Evolutionary conservation across 768 basidiomycete species (phyloP).

Genomic region (Udeniomyces megalosporus): DNA sequence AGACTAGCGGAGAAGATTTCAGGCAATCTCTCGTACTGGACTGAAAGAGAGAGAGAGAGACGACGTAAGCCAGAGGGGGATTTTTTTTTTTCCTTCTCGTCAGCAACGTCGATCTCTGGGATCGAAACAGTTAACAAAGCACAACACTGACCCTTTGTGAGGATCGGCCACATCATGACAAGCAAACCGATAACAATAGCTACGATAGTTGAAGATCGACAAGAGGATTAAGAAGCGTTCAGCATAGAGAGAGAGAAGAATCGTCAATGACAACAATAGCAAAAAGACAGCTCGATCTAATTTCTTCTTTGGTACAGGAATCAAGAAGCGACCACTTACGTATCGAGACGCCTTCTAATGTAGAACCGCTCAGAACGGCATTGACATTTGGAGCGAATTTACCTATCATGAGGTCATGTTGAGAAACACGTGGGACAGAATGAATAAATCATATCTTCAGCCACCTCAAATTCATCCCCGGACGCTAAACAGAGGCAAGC

Average conservation of each 20-base stretch:
- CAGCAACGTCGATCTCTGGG: too few relatives aligned
- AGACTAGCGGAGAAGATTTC: constrained; percentile 37
- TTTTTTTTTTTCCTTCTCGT: too few relatives aligned
- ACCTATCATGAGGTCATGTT: not conserved
- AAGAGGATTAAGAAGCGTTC: not conserved
- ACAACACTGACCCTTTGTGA: constrained; percentile 32
- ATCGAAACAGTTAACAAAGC: not conserved
- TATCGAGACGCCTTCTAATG: constrained; percentile 54
- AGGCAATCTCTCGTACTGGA: constrained; percentile 58
- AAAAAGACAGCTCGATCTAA: too few relatives aligned
- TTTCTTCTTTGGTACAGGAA: not conserved
- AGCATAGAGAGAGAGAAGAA: not conserved
- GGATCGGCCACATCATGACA: constrained; percentile 74
- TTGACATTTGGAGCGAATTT: constrained; percentile 16
- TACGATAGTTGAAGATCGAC: constrained; percentile 23
- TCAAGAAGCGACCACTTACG: constrained; percentile 51
- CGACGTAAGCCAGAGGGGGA: not conserved
- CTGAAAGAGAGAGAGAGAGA: constrained; percentile 20
- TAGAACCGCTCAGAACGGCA: constrained; percentile 38
- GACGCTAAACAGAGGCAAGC: not conserved
- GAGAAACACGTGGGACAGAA: not conserved
- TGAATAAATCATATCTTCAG: not conserved
- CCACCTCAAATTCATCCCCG: not conserved
- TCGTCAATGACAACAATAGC: too few relatives aligned
- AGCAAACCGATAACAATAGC: constrained; percentile 68